Evolutionary conservation across 2,329 filamentous ascomycete genomes (phyloP).

Genomic region (Grosmannia penicillata): DNA sequence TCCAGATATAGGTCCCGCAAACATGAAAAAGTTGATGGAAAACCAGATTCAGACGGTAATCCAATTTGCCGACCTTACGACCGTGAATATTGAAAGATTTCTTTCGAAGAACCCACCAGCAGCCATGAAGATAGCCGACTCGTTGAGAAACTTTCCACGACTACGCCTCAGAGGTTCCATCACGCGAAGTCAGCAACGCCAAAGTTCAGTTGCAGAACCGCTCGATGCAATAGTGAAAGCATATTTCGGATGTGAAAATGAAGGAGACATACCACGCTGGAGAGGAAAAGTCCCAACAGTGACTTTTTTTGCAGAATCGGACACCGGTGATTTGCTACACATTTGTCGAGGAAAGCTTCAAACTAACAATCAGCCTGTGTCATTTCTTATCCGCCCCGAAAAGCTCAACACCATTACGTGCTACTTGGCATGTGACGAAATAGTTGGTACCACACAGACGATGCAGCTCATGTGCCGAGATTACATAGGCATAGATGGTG

Average conservation of each 20-base stretch:
- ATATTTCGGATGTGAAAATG: conserved; percentile 58
- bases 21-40: conserved; percentile 57
- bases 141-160: conserved; percentile 54
- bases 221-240: conserved; percentile 31
- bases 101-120: conserved; percentile 72
- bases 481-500: background rate
- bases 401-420: conserved; percentile 45
- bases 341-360: conserved; percentile 50
- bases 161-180: conserved; percentile 27
- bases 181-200: conserved; percentile 4
- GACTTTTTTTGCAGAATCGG: conserved; percentile 60
- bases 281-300: conserved; percentile 49
- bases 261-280: conserved; percentile 45
- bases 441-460: conserved; percentile 45
- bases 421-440: conserved; percentile 70
- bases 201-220: conserved; percentile 14
- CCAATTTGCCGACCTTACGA: conserved; percentile 50
- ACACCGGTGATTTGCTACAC: conserved; percentile 53
- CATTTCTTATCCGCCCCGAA: conserved; percentile 41
- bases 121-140: conserved; percentile 53
- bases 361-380: conserved; percentile 39
- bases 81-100: conserved; percentile 60
- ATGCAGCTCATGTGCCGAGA: conserved; percentile 8
- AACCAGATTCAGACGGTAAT: conserved; percentile 59
- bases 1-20: conserved; percentile 58